phyloP scores from a whole-genome alignment of 441 rosid species.

The Gossypium aridum region DNA sequence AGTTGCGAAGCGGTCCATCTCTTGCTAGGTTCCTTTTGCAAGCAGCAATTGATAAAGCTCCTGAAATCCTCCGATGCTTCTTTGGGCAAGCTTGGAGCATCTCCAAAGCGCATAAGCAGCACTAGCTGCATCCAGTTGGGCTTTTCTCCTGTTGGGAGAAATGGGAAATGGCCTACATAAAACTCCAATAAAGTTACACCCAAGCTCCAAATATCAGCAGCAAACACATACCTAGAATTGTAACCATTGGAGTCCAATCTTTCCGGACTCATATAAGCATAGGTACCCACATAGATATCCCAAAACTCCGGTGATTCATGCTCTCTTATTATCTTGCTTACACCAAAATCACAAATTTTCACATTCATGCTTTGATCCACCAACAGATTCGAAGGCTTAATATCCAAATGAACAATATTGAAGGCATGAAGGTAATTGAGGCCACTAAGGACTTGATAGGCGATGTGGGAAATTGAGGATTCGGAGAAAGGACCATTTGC shows the following conservation, averaged over 20 bases:
- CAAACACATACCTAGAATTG: not conserved
- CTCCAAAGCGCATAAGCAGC: not conserved
- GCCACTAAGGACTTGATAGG: not conserved
- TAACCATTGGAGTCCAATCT: not conserved
- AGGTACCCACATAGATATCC: not conserved
- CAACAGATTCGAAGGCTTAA: constrained; percentile 4
- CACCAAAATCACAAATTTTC: constrained; percentile 3
- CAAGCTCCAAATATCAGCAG: constrained; percentile 10
- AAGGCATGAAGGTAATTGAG: not conserved
- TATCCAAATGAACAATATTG: not conserved
- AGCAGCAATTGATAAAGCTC: constrained; percentile 2
- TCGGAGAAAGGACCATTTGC: not conserved
- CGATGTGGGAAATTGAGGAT: not conserved
- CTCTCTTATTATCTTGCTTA: constrained; percentile 1
- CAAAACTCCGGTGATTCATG: not conserved
- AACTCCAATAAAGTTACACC: constrained; percentile 14
- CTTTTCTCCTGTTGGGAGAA: not conserved
- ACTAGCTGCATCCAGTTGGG: constrained; percentile 3
- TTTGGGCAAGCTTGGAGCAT: not conserved
- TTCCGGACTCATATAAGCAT: not conserved
- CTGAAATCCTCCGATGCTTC: not conserved
- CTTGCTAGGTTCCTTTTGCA: not conserved
- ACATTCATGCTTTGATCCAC: not conserved
- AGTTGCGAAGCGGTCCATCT: not conserved
- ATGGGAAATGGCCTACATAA: constrained; percentile 13